phyloP scores from a whole-genome alignment of 2,329 filamentous ascomycete genomes.

The Aspergillus novofumigatus region DNA sequence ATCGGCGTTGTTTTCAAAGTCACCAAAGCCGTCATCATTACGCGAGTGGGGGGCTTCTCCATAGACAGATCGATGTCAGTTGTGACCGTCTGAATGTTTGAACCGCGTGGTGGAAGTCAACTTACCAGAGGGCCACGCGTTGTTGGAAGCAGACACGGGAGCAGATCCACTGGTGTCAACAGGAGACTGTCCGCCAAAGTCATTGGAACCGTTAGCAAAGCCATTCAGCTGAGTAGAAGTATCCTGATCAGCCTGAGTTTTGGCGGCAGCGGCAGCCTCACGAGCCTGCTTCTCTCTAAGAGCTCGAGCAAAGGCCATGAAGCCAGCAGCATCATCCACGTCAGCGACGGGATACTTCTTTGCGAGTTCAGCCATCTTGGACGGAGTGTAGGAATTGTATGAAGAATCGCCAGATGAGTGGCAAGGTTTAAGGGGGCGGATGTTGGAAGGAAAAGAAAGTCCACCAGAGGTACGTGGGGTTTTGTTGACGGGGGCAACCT shows the following conservation, averaged over 20 bases:
- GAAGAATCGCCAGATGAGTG: neutral
- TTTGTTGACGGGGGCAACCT: neutral
- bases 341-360: constrained; percentile 9
- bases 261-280: neutral
- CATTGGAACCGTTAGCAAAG: constrained; percentile 1
- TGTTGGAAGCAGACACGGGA: neutral
- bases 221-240: constrained; percentile 3
- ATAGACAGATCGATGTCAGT: neutral
- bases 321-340: constrained; percentile 24
- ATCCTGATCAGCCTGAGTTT: neutral
- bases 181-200: neutral
- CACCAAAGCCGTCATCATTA: neutral
- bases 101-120: neutral
- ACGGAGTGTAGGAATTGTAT: neutral
- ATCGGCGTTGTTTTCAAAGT: neutral
- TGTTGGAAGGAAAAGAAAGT: neutral
- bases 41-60: neutral
- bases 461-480: neutral
- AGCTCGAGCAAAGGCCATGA: constrained; percentile 24
- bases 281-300: constrained; percentile 5
- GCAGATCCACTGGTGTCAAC: neutral
- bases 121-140: constrained; percentile 1
- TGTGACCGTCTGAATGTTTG: neutral
- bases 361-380: constrained; percentile 2
- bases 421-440: neutral